Base-by-base conservation (phyloP, 2,329 filamentous ascomycete genomes). In the Moelleriella libera region DNA sequence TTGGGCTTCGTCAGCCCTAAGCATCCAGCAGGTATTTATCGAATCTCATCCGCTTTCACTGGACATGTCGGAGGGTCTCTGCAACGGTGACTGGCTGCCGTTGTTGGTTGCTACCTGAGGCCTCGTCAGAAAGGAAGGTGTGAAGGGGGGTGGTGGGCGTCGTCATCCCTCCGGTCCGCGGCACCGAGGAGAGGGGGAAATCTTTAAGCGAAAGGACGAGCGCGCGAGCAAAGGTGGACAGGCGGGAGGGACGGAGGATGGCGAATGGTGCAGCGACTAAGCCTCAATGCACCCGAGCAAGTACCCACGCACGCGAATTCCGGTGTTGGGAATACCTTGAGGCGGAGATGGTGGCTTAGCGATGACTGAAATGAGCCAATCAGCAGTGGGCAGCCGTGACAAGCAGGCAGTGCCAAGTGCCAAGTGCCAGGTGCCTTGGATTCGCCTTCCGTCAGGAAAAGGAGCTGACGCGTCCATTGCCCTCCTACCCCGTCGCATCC, bases 401-500 rank as follows among this genome's bases (percentile, higher is more conserved):
- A 37, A 12, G 34, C 34, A 37, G 44, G 14, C 37, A 8, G 30
- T 32, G 39, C 28, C 12, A 32, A 28, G 9, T 21, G 39, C 12
- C 49, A 40, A 42, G 8, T 30, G 40, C 44, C 9, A 40, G 39
- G 8, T 30, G 28, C 6, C 45, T 14, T 6, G 45, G 42, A 44
- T 47, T 47, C 41, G 42, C 42, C 49, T 49, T 45, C 21, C 37
- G 10, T 9, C 28, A 43, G 42, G 41, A 43, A 30, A 43, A 49
- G 48, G 50, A 58, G 57, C 57, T 59, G 52, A 59, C 57, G 57
- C 57, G 57, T 58, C 56, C 57, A 58, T 52, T 50, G 54, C 42
- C 46, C 54, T 49, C 49, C 43, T 45, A 41, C 37, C 12, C 40
- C 40, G 40, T 41, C 40, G 40, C 40, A 54, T 46, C 54, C 54